Base-by-base conservation (phyloP, 768 basidiomycete genomes). In the Postia placenta region DNA sequence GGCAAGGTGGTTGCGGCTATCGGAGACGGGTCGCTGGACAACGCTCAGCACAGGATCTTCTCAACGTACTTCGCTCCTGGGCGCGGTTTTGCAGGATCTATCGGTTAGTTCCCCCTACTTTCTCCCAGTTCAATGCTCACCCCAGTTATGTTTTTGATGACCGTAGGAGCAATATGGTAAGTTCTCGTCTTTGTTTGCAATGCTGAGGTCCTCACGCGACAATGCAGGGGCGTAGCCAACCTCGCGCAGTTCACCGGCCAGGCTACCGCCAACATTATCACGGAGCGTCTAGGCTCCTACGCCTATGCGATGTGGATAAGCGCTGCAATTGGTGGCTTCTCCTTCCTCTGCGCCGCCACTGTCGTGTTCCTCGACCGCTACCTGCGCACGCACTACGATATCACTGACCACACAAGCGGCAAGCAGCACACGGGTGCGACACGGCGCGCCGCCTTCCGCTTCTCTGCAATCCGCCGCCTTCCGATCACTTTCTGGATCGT, bases 251-350 rank as follows among this genome's bases (percentile, higher is more conserved):
- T 68, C 53, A 60, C 66, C 3, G 71, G 71, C 7, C 69, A 71
- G 46, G 65, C 66, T 19, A 71, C 70, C 2, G 71, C 70, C 15
- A 73, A 73, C 52, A 55, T 72, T 23, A 72, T 73, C 53, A 57
- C 70, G 5, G 47, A 42, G 11, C 69, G 69, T 47, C 61, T 69
- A 19, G 67, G 67, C 11, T 67, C 68, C 11, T 72, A 67, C 52
- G 60, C 71, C 3, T 72, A 69, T 69, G 63, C 71, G 9, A 61
- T 73, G 25, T 73, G 71, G 71, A 69, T 71, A 52, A 67, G 67
- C 49, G 56, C 70, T 22, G 57, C 60, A 50, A 69, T 72, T 57
- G 63, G 67, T 24, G 43, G 63, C 20, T 68, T 71, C 55, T 73
- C 71, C 4, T 56, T 70, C 47, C 42, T 67, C 14, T 71, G 69